Conservation (phyloP, 2,329 filamentous ascomycete species). For the Penicillium brasilianum region DNA sequence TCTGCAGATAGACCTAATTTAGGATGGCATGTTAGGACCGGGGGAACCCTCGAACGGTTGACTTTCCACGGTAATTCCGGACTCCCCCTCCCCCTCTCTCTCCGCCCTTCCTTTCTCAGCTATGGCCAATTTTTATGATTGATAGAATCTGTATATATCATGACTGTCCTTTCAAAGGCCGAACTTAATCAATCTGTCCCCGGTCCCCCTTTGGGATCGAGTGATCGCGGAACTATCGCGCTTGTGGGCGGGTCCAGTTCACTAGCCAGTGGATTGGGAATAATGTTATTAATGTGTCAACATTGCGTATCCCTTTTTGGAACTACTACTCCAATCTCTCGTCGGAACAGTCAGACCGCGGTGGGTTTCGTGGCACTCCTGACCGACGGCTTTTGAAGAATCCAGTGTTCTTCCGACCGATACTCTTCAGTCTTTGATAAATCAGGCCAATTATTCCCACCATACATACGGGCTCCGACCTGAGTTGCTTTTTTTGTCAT, state of each 20-base stretch:
- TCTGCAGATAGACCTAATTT: background rate
- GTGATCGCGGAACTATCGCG: conserved; percentile 5
- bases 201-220: conserved; percentile 9
- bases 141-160: background rate
- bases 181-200: background rate
- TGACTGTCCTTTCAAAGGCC: too few species aligned
- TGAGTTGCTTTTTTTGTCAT: too few species aligned
- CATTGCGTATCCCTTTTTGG: background rate
- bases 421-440: too few species aligned
- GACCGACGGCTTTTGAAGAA: background rate
- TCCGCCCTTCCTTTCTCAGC: background rate
- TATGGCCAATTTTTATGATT: background rate
- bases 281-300: background rate
- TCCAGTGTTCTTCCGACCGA: too few species aligned
- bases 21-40: background rate
- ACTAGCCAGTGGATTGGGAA: background rate
- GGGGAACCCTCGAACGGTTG: background rate
- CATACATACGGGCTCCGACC: background rate
- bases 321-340: background rate
- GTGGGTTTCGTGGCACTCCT: background rate
- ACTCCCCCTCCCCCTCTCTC: background rate
- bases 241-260: background rate
- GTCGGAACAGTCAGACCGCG: background rate
- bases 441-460: too few species aligned
- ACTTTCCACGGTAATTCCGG: background rate